Percentiles rank a stretch among this genome's conserved stretches.
Conservation (phyloP, 169 alveolate genomes). For the Cryptosporidium xiaoi region DNA sequence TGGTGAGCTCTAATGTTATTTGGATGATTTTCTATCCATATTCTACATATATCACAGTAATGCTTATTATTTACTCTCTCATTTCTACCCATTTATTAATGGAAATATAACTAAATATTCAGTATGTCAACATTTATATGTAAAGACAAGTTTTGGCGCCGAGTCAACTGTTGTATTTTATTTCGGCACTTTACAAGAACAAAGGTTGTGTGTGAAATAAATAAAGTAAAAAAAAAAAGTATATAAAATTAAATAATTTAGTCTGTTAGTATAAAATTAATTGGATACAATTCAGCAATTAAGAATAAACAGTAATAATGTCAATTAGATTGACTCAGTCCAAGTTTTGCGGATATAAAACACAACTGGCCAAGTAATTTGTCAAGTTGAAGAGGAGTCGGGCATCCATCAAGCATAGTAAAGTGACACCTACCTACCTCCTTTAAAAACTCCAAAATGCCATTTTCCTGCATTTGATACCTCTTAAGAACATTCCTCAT, state of each 20-base stretch:
- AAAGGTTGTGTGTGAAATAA: no score
- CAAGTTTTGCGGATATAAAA: conserved; percentile 54
- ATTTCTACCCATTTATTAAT: conserved; percentile 5
- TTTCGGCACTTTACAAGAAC: no score
- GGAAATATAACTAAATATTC: no score
- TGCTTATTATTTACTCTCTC: conserved; percentile 11
- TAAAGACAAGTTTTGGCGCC: no score
- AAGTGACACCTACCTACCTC: conserved; percentile 80
- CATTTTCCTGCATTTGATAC: conserved; percentile 81
- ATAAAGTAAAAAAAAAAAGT: neutral
- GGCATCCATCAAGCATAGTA: conserved; percentile 79
- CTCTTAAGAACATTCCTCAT: conserved; percentile 81
- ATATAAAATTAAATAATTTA: neutral
- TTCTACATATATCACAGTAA: conserved; percentile 51
- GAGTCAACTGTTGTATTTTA: no score
- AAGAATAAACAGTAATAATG: neutral
- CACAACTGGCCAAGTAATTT: conserved; percentile 80
- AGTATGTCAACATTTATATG: no score
- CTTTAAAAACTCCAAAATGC: conserved; percentile 80
- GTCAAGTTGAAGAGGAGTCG: conserved; percentile 78
- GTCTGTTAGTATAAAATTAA: neutral
- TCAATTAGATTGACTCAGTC: conserved; percentile 2
- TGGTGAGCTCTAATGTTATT: conserved; percentile 46
- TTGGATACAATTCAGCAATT: neutral
- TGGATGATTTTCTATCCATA: conserved; percentile 66